Percentiles rank a stretch among this genome's conserved stretches.
Conservation (phyloP, 208 protist species). For the Leishmania martiniquensis region DNA sequence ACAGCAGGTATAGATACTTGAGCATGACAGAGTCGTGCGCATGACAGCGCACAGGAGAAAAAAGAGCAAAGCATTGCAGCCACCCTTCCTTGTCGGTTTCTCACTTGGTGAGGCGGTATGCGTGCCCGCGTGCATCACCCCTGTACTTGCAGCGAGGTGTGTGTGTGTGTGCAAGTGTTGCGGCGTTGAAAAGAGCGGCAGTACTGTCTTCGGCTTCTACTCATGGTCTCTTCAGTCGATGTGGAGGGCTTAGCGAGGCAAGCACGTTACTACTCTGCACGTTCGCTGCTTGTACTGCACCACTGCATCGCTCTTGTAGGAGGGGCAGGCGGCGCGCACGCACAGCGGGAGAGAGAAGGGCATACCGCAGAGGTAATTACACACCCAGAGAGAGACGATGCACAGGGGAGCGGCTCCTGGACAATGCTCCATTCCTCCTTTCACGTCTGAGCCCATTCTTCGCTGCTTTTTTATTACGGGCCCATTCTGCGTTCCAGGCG, state of each 20-base stretch:
- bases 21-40: background rate
- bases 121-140: background rate
- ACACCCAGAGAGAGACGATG: background rate
- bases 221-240: background rate
- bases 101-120: background rate
- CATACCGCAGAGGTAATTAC: background rate
- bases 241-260: background rate
- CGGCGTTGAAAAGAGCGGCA: background rate
- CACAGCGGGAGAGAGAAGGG: no score
- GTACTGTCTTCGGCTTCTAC: background rate
- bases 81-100: background rate
- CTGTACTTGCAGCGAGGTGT: background rate
- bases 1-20: slow-evolving; percentile 1
- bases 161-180: background rate
- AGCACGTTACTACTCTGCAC: background rate
- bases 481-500: background rate
- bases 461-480: background rate
- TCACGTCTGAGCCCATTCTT: background rate
- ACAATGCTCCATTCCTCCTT: background rate
- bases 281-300: background rate
- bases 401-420: background rate
- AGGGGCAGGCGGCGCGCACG: background rate
- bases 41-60: background rate
- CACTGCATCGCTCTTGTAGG: background rate
- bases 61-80: background rate